Percentiles rank a stretch among this genome's conserved stretches.
Conservation (phyloP, 805 yeast species). For the Saturnispora dispora region DNA sequence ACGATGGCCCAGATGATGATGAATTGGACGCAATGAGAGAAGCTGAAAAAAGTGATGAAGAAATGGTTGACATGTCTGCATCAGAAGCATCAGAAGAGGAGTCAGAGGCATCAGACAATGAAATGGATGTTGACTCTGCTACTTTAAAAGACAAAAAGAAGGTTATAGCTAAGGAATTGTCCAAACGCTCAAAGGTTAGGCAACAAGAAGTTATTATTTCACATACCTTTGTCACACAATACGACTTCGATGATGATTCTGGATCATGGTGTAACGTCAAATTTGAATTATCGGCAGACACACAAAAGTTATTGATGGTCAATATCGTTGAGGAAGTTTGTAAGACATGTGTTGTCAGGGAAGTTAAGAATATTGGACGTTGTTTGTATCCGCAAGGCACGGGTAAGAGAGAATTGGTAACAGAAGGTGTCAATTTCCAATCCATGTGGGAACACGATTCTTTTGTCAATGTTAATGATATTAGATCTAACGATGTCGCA, state of each 20-base stretch:
- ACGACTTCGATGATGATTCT: constrained; percentile 78
- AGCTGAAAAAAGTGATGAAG: constrained; percentile 73
- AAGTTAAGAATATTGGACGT: constrained; percentile 84
- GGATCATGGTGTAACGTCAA: constrained; percentile 94
- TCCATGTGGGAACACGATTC: constrained; percentile 98
- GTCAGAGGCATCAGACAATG: constrained; percentile 31
- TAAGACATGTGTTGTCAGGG: constrained; percentile 84
- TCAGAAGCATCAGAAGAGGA: constrained; percentile 35
- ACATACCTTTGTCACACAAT: constrained; percentile 65
- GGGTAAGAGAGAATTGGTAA: constrained; percentile 70
- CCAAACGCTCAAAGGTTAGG: constrained; percentile 68
- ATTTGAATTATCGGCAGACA: constrained; percentile 71
- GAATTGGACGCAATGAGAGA: constrained; percentile 83
- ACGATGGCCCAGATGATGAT: constrained; percentile 93
- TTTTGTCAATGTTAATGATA: constrained; percentile 81
- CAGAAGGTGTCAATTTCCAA: constrained; percentile 96
- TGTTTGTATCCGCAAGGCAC: constrained; percentile 76
- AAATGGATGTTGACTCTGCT: constrained; percentile 13
- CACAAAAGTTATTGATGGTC: constrained; percentile 93
- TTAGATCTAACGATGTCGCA: constrained; percentile 85
- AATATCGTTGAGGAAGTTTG: constrained; percentile 91
- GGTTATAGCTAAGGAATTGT: constrained; percentile 28
- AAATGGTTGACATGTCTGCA: constrained; percentile 37
- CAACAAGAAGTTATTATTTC: constrained; percentile 71
- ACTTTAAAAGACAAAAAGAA: constrained; percentile 10